Base-by-base conservation (phyloP, 2,329 filamentous ascomycete species). In the Aspergillus sp. region DNA sequence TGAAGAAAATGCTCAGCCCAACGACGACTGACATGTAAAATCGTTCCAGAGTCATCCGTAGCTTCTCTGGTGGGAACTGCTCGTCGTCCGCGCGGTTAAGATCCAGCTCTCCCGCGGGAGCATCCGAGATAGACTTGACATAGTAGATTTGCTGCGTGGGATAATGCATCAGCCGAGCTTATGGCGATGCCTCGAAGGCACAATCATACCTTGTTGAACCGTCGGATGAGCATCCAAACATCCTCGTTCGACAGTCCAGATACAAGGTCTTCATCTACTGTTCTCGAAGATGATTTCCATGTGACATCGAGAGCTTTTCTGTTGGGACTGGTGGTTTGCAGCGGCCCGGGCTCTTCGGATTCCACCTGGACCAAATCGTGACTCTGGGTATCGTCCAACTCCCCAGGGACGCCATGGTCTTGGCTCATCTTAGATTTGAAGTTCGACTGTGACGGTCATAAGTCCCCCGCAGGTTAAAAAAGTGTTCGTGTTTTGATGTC, bases 1-100 rank as follows among this genome's bases (percentile, higher is more conserved):
- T 91, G 56, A 81, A 83, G 17, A 84, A 80, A 0, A 77, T 80
- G 36, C 89, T 79, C 10, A 91, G 43, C 11, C 86, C 81, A 45
- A 93, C 82, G 7, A 88, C 76, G 1, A 95, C 84, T 0, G 88
- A 89, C 80, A 89, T 91, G 68, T 95, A 96, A 9, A 94, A 75
- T 13, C 91, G 79, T 71, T 95, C 90, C 9, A 94, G 68, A 47
- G 88, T 91, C 5, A 86, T 84, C 9, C 90, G 81, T 49, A 95
- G 75, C 71, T 94, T 94, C 63, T 94, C 89, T 0, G 90, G 89
- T 0, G 88, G 89, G 67, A 94, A 94, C 49, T 91, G 87, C 58
- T 94, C 89, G 50, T 92, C 85, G 19, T 91, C 87, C 4, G 88
- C 86, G 50, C 90, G 87, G 61, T 91, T 90, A 53, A 95, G 79